Percentiles rank a stretch among this genome's conserved stretches.
phyloP scores from a whole-genome alignment of 2,329 filamentous ascomycete species.

The Periconia digitata region DNA sequence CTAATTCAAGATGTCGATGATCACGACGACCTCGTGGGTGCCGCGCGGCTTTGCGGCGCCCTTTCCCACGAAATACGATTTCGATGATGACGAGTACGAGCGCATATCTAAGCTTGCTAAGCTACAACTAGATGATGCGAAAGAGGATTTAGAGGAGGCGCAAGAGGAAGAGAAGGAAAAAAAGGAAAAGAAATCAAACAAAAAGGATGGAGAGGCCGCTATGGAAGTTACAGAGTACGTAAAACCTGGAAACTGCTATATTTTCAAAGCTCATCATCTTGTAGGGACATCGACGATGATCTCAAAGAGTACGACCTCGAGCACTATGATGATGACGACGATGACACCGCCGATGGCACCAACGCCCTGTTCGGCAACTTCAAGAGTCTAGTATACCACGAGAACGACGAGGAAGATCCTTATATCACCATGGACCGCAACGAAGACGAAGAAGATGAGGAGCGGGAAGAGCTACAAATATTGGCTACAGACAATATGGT shows the following conservation, averaged over 20 bases:
- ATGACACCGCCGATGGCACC: conserved; percentile 69
- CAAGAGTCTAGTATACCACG: conserved; percentile 90
- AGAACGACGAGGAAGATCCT: conserved; percentile 90
- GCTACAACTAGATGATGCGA: conserved; percentile 83
- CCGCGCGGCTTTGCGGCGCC: conserved; percentile 54
- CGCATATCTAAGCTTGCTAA: conserved; percentile 55
- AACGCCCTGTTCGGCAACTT: conserved; percentile 95
- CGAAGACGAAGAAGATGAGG: conserved; percentile 75
- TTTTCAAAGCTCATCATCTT: conserved; percentile 12
- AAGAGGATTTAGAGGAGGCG: conserved; percentile 69
- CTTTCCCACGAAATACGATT: conserved; percentile 52
- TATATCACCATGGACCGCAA: conserved; percentile 85
- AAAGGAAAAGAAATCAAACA: conserved; percentile 34
- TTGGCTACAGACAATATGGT: conserved; percentile 90
- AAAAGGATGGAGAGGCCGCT: conserved; percentile 11
- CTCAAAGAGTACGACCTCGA: conserved; percentile 96
- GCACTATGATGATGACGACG: conserved; percentile 85
- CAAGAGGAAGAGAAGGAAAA: conserved; percentile 50
- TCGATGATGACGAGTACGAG: conserved; percentile 55
- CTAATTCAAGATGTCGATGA: conserved; percentile 54
- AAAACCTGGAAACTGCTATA: not conserved
- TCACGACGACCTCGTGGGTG: conserved; percentile 57
- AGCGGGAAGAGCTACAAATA: conserved; percentile 91
- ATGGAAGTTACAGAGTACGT: conserved; percentile 20
- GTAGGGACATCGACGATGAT: conserved; percentile 68